Evolutionary conservation across 345 rosid genomes (phyloP), one percentile per base, ranked within the genome.

Genomic region (Leavenworthia alabamica): DNA sequence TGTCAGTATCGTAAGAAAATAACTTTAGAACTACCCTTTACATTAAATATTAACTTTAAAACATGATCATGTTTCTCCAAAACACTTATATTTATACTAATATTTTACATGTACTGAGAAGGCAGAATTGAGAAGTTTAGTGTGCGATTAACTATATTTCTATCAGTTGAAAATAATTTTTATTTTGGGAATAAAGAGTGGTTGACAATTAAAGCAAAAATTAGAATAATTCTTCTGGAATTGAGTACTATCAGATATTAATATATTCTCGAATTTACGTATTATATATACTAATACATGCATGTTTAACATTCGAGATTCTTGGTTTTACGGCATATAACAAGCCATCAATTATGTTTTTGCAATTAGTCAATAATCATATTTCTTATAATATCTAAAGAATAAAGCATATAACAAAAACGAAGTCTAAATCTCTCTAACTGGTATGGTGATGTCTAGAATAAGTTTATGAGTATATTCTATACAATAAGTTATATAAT

Each of bases 201-300:
- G 72, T 57, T 67, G 72, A 57, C 65, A 57, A 10, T 15, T 48
- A 43, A 44, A 55, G 36, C 40, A 66, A 44, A 44, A 44, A 14
- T 41, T 17, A 35, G 39, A 66, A 37, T 1, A 22, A 47, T 47
- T 57, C 24, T 29, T 56, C 32, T 22, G 10, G 2, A 39, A 19
- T 28, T 23, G 37, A 24, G 41, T 29, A 62, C 9, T 17, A 45
- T 20, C 42, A 53, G 4, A 29, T 29, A 29, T n/a, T n/a, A n/a
- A n/a, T 29, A 40, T 58, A 59, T 48, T 49, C 40, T 50, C 19
- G 16, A 8, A 8, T 12, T 7, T 7, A 22, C 9, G 3, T 8
- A 33, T 20, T 35, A 35, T 35, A 23, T 0, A 35, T 20, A 35
- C 12, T 62, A 8, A 52, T 27, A 27, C 10, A 3, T 56, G 46